Evolutionary conservation across 306 rosid genomes (phyloP).

Genomic region (Mimosa pudica): DNA sequence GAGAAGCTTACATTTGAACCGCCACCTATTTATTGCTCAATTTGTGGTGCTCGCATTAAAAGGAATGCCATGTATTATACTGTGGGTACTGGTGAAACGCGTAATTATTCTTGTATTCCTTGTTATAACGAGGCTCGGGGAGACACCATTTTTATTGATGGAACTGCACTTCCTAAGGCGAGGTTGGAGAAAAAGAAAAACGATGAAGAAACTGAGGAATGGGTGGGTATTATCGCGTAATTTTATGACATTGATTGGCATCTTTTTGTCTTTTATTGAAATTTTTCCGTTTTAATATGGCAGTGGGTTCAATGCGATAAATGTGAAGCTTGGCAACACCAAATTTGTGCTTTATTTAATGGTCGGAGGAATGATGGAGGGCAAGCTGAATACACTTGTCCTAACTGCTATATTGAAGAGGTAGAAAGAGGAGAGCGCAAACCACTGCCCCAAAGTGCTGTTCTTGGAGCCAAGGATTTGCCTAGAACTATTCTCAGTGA

Average conservation of each 20-base stretch:
- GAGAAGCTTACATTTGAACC: conserved; percentile 99
- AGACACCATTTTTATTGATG: conserved; percentile 81
- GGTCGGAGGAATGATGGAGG: conserved; percentile 98
- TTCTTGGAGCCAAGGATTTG: conserved; percentile 98
- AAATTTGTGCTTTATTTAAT: conserved; percentile 96
- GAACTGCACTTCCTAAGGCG: conserved; percentile 77
- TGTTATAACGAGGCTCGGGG: conserved; percentile 95
- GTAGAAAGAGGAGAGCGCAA: conserved; percentile 93
- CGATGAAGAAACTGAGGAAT: conserved; percentile 97
- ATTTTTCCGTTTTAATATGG: conserved; percentile 18
- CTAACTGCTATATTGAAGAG: conserved; percentile 87
- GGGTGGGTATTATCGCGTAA: conserved; percentile 56
- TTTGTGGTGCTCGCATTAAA: conserved; percentile 95
- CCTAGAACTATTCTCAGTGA: conserved; percentile 91
- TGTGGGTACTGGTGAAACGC: conserved; percentile 92
- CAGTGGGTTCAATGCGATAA: conserved; percentile 99
- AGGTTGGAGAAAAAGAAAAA: conserved; percentile 94
- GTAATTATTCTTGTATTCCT: conserved; percentile 91
- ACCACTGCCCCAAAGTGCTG: conserved; percentile 96
- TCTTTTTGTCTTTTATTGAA: conserved; percentile 35
- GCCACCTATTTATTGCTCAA: conserved; percentile 91
- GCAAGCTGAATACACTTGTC: conserved; percentile 97
- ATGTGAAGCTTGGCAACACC: conserved; percentile 99
- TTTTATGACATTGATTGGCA: conserved; percentile 23
- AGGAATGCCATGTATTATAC: conserved; percentile 91